A percentile compares a stretch with the other conserved stretches of the same genome.
These are phyloP conservation scores for Hypoxylon cercidicola DNA, from an alignment of 495 filamentous ascomycete genomes.

Conservation along the genomic window DNA sequence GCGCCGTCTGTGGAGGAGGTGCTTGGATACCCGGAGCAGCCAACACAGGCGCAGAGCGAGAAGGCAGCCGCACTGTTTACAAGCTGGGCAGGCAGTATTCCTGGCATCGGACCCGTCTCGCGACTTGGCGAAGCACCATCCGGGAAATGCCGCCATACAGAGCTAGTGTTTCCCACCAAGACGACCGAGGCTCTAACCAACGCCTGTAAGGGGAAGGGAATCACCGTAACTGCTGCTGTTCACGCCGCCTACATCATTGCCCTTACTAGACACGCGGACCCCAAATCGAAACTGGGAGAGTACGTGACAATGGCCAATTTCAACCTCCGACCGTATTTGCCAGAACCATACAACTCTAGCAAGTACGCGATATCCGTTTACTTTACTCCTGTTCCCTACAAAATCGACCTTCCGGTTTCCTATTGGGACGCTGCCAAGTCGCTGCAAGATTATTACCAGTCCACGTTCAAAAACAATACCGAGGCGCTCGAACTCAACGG, in stretches of 20 bases:
- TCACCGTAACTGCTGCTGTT: slow-evolving; percentile 22
- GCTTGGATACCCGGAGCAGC: slow-evolving; percentile 26
- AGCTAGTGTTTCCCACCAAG: slow-evolving; percentile 26
- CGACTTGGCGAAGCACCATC: slow-evolving; percentile 19
- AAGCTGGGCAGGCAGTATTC: slow-evolving; percentile 27
- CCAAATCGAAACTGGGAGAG: slow-evolving; percentile 27
- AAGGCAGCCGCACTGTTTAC: slow-evolving; percentile 25
- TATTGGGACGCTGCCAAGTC: slow-evolving; percentile 31
- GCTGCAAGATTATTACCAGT: slow-evolving; percentile 27
- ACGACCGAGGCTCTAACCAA: slow-evolving; percentile 18
- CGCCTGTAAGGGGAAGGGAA: slow-evolving; percentile 21
- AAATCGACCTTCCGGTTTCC: slow-evolving; percentile 25
- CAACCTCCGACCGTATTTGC: slow-evolving; percentile 33
- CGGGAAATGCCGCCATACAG: slow-evolving; percentile 21
- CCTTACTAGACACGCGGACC: slow-evolving; percentile 30
- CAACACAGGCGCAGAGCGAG: slow-evolving; percentile 23
- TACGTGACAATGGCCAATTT: slow-evolving; percentile 37
- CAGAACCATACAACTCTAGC: slow-evolving; percentile 32
- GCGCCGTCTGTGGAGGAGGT: slow-evolving; percentile 21
- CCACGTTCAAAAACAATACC: slow-evolving; percentile 23
- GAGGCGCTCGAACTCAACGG: slow-evolving; percentile 29
- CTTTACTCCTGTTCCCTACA: slow-evolving; percentile 30
- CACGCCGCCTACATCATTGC: slow-evolving; percentile 32
- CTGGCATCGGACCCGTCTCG: slow-evolving; percentile 33
- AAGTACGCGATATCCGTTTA: slow-evolving; percentile 30